Conservation (phyloP, 2,329 filamentous ascomycete species). For the Beauveria sp. region DNA sequence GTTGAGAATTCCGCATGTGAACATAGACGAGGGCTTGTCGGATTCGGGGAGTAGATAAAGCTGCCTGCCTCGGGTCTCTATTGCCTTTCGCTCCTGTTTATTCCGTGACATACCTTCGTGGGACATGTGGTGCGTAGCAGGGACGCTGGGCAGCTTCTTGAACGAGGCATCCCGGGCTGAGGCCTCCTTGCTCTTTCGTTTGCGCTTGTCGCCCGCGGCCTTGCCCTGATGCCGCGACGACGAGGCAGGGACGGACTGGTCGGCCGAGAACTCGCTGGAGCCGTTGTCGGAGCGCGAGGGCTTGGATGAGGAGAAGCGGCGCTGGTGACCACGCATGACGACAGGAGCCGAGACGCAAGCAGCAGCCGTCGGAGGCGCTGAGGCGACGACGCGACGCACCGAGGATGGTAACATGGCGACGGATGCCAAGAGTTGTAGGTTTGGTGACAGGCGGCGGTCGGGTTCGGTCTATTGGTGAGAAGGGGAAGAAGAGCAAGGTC, state of each 20-base stretch:
- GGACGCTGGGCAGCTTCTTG: slow-evolving; percentile 62
- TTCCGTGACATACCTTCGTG: slow-evolving; percentile 47
- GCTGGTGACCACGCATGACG: slow-evolving; percentile 38
- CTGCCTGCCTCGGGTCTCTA: neutral
- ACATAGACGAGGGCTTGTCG: neutral
- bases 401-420: slow-evolving; percentile 46
- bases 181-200: slow-evolving; percentile 49
- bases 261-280: slow-evolving; percentile 41
- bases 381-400: slow-evolving; percentile 46
- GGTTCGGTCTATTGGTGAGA: neutral
- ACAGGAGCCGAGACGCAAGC: slow-evolving; percentile 26
- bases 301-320: slow-evolving; percentile 54
- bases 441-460: slow-evolving; percentile 11
- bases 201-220: slow-evolving; percentile 44
- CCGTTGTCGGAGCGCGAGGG: slow-evolving; percentile 54
- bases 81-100: neutral
- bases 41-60: neutral
- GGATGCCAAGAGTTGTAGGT: slow-evolving; percentile 11
- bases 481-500: slow-evolving; percentile 4
- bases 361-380: slow-evolving; percentile 37
- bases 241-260: slow-evolving; percentile 42
- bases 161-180: slow-evolving; percentile 37
- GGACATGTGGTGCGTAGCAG: slow-evolving; percentile 64
- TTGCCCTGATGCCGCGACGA: slow-evolving; percentile 36
- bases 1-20: neutral